A percentile compares a stretch with the other conserved stretches of the same genome.
Conservation (phyloP, 2,329 filamentous ascomycete genomes). For the Colletotrichum gloeosporioides region DNA sequence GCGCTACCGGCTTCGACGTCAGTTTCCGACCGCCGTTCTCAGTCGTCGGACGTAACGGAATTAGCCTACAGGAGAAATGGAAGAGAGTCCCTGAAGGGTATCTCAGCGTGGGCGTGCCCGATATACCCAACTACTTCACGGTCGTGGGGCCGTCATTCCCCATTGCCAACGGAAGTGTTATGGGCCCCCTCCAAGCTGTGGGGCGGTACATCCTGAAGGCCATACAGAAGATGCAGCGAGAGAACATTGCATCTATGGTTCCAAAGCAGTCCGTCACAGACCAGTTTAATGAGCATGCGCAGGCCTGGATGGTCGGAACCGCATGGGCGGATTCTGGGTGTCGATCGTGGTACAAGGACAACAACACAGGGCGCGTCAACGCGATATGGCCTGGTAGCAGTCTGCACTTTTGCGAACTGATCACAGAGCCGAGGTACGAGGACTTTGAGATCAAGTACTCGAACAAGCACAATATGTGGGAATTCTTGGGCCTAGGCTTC, state of each 20-base stretch:
- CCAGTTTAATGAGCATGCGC: not conserved
- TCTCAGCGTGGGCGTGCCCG: not conserved
- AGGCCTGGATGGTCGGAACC: not conserved
- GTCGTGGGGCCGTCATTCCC: not conserved
- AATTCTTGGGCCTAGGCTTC: not conserved
- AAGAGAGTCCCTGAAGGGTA: not conserved
- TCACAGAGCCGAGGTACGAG: not conserved
- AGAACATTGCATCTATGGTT: not conserved
- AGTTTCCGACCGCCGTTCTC: not conserved
- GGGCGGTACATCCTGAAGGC: not conserved
- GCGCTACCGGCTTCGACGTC: not conserved
- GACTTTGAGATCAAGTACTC: not conserved
- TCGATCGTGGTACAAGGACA: not conserved
- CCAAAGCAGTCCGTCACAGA: not conserved
- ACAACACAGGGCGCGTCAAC: not conserved
- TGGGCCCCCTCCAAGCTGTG: not conserved
- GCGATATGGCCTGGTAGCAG: not conserved
- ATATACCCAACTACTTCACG: not conserved
- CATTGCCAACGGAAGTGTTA: not conserved
- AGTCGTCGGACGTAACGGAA: not conserved
- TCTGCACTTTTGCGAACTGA: not conserved
- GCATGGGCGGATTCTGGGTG: not conserved
- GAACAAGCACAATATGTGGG: not conserved
- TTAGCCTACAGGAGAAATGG: not conserved
- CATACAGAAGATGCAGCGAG: not conserved